Conservation (phyloP, 2,329 filamentous ascomycete species). For the Ceratocystis alfenasii region DNA sequence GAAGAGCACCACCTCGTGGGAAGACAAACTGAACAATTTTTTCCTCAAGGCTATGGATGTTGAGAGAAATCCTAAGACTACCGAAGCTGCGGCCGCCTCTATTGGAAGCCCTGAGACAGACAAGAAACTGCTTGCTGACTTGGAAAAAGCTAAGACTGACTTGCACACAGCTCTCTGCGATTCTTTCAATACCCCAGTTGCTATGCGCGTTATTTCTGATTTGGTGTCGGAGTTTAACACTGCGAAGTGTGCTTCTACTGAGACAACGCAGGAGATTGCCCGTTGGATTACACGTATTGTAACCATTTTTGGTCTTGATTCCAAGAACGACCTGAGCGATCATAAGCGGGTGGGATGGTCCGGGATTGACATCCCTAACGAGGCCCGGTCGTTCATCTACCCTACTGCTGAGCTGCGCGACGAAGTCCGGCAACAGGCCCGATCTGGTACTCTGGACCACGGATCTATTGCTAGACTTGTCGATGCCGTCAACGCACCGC, state of each 20-base stretch:
- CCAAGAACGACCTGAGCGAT: conserved; percentile 29
- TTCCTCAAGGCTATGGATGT: conserved; percentile 22
- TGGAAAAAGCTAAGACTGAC: conserved; percentile 44
- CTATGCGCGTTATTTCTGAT: conserved; percentile 66
- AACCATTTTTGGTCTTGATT: conserved; percentile 71
- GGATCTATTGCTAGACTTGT: conserved; percentile 36
- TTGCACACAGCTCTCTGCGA: conserved; percentile 54
- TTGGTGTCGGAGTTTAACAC: conserved; percentile 50
- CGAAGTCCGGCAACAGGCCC: conserved; percentile 18
- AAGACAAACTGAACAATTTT: conserved; percentile 23
- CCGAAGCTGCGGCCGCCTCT: conserved; percentile 13
- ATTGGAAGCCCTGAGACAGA: conserved; percentile 23
- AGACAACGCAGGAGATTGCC: conserved; percentile 36
- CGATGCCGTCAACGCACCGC: conserved; percentile 38
- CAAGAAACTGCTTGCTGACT: conserved; percentile 32
- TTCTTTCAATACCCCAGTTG: conserved; percentile 75
- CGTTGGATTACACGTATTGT: conserved; percentile 75
- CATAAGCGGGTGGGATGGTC: conserved; percentile 28
- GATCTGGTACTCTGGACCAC: conserved; percentile 34
- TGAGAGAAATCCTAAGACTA: conserved; percentile 18
- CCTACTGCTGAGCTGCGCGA: conserved; percentile 27
- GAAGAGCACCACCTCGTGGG: conserved; percentile 26
- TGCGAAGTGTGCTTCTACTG: conserved; percentile 16
- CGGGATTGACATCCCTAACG: conserved; percentile 35
- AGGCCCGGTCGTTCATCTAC: conserved; percentile 39